Percentiles rank a stretch among this genome's conserved stretches.
phyloP scores from a whole-genome alignment of 192 early-diverging fungal species.

The Paraglomus brasilianum region DNA sequence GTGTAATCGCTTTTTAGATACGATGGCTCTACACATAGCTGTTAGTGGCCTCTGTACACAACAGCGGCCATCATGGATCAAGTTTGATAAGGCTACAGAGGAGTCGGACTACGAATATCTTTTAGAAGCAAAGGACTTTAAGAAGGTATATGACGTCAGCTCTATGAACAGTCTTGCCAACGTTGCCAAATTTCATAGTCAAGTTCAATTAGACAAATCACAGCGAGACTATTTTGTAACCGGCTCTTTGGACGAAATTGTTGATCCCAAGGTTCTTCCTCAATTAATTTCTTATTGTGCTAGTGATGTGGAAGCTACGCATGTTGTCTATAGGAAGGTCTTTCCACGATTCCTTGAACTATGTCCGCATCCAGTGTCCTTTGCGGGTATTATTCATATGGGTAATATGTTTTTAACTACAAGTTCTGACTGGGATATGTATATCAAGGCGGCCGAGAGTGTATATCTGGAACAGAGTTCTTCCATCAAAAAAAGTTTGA shows the following conservation, averaged over 20 bases:
- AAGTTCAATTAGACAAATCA: constrained; percentile 64
- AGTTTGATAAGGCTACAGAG: constrained; percentile 58
- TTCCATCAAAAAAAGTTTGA: constrained; percentile 47
- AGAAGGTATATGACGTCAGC: constrained; percentile 56
- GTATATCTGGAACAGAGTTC: constrained; percentile 54
- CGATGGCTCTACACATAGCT: constrained; percentile 90
- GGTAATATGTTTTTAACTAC: constrained; percentile 81
- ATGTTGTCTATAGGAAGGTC: constrained; percentile 64
- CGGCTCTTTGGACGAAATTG: constrained; percentile 61
- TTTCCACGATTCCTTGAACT: constrained; percentile 71
- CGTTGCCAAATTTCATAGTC: constrained; percentile 78
- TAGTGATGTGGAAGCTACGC: constrained; percentile 78
- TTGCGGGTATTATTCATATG: constrained; percentile 90
- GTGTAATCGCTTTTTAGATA: constrained; percentile 76
- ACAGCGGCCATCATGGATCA: constrained; percentile 80
- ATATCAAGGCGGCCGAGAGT: constrained; percentile 57
- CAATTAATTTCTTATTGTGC: constrained; percentile 82
- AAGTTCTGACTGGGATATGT: constrained; percentile 76
- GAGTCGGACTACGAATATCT: constrained; percentile 48
- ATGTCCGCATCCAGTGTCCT: constrained; percentile 93
- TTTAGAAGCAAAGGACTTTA: constrained; percentile 50
- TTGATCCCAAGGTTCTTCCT: constrained; percentile 56
- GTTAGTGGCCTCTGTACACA: constrained; percentile 86
- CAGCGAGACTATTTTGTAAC: constrained; percentile 56
- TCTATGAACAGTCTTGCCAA: constrained; percentile 76